Percentiles rank a stretch among this genome's conserved stretches.
phyloP scores from a whole-genome alignment of 768 basidiomycete genomes.

The Calocera viscosa region DNA sequence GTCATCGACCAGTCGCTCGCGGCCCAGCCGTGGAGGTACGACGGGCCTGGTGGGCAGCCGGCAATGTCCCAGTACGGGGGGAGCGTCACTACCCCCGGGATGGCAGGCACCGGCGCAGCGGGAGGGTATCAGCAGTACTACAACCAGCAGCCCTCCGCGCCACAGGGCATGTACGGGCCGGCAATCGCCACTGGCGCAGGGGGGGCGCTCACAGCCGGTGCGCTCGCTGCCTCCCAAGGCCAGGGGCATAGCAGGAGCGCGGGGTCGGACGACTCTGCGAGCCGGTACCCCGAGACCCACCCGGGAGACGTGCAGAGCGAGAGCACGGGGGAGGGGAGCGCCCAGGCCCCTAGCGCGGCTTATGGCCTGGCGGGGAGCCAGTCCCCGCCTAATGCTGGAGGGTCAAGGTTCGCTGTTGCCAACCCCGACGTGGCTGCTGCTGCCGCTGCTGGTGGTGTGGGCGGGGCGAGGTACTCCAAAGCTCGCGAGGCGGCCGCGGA shows the following conservation, averaged over 20 bases:
- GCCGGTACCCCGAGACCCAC: background rate
- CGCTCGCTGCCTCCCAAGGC: background rate
- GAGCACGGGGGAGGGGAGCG: background rate
- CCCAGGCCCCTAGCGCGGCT: background rate
- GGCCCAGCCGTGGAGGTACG: slow-evolving; percentile 6
- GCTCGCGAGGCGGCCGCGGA: background rate
- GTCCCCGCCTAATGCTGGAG: background rate
- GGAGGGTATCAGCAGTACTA: background rate
- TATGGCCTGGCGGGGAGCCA: background rate
- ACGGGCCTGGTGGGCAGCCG: background rate
- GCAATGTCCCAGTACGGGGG: background rate
- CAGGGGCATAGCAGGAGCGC: background rate
- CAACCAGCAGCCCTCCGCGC: background rate
- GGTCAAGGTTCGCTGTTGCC: background rate
- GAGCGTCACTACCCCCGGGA: background rate
- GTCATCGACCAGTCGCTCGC: background rate
- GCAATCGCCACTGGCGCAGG: background rate
- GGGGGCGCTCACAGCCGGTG: background rate
- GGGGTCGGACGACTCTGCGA: background rate
- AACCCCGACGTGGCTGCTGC: background rate
- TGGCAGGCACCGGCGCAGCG: background rate
- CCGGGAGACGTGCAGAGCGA: background rate
- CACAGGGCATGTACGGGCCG: background rate
- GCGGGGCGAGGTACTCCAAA: background rate
- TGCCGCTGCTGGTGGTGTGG: background rate